phyloP scores from a whole-genome alignment of 345 rosid species.

The Salix brachista region DNA sequence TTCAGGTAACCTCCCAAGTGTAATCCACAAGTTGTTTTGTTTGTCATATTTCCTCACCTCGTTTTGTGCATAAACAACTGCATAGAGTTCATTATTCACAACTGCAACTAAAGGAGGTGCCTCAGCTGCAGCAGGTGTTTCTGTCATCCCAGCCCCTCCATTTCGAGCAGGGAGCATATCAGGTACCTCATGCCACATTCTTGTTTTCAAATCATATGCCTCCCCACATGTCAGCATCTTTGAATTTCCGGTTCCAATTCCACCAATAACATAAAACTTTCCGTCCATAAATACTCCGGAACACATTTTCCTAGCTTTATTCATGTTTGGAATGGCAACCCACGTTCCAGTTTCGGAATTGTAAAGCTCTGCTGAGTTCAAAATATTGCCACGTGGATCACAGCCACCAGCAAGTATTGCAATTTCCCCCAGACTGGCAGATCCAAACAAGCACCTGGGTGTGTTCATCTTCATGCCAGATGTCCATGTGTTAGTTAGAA shows the following conservation, averaged over 20 bases:
- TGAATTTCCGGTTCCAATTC: slow-evolving; percentile 40
- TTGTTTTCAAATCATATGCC: slow-evolving; percentile 54
- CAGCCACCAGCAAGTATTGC: slow-evolving; percentile 84
- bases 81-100: slow-evolving; percentile 65
- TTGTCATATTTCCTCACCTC: slow-evolving; percentile 62
- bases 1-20: slow-evolving; percentile 56
- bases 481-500: slow-evolving; percentile 39
- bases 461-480: slow-evolving; percentile 38
- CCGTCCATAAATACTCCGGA: slow-evolving; percentile 79
- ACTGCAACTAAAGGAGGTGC: slow-evolving; percentile 86
- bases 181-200: slow-evolving; percentile 58
- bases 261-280: slow-evolving; percentile 77
- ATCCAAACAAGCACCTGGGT: slow-evolving; percentile 75
- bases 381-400: slow-evolving; percentile 45
- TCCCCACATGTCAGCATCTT: slow-evolving; percentile 52
- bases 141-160: slow-evolving; percentile 15
- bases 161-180: slow-evolving; percentile 53
- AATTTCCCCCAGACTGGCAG: slow-evolving; percentile 59
- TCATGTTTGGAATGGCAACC: slow-evolving; percentile 57
- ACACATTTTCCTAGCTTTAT: slow-evolving; percentile 65
- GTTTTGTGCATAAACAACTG: slow-evolving; percentile 52
- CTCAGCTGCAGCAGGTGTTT: slow-evolving; percentile 30
- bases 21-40: slow-evolving; percentile 40
- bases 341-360: slow-evolving; percentile 54
- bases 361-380: slow-evolving; percentile 62